Base-by-base conservation (phyloP, 2,329 filamentous ascomycete genomes). In the Penicillium sp. region DNA sequence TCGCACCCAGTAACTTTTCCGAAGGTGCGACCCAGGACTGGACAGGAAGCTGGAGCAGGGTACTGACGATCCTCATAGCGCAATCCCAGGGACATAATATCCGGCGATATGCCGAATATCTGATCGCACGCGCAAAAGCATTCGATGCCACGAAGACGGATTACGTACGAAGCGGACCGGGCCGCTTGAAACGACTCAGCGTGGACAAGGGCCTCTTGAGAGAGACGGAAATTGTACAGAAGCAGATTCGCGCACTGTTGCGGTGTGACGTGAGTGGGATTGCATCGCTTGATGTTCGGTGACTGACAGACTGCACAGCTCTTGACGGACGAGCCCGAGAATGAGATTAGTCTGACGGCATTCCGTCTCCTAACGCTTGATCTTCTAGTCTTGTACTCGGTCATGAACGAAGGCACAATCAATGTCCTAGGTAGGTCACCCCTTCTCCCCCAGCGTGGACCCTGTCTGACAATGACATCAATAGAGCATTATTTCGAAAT, bases 401-500 rank as follows among this genome's bases (percentile, higher is more conserved):
- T 93, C 38, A 85, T 96, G 72, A 98, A 98, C 64, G 89, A 96
- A 70, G 93, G 88, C 40, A 87, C 95, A 64, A 98, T 98, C 71
- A 96, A 95, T 69, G 89, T 98, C 49, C 75, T 98, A 47, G 89
- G 91, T 94, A 75, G 55, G 81, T 14, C 44, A 27, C 34, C 9
- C 10, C 10, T 4, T 31, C 7, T 8, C 24, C 13, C 8, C 20
- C 14, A 39, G 14, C 11, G 23, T 10, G 18, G 31, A 46, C 31
- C 37, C 4, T 10, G 31, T 49, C 50, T 61, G 34, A 58, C 40
- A 11, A 13, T 14, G 42, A 22, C 8, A 35, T 20, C 26, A 44
- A 18, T 53, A 94, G 89, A 93, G 59, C 88, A 94, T 69, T 98
- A 97, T 69, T 98, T 98, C 61, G 93, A 98, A 72, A 91, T 98